Evolutionary conservation across 345 rosid species (phyloP).

Genomic region (Aegle marmelos): DNA sequence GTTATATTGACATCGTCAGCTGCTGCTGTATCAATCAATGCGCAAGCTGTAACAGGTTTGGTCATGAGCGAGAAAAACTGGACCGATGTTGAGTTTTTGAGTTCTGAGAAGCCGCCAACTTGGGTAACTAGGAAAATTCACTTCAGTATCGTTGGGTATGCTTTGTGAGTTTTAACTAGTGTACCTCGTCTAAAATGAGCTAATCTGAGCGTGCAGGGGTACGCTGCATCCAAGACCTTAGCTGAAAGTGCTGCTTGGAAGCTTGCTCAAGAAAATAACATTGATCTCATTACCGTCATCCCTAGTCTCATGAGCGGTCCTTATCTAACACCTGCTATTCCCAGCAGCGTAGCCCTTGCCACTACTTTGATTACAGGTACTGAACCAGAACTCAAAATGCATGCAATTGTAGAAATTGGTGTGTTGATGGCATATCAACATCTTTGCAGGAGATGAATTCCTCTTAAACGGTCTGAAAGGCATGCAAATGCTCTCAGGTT

Average conservation of each 20-base stretch:
- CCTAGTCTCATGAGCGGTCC: slow-evolving; percentile 70
- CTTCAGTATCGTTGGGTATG: not conserved
- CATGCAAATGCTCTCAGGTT: slow-evolving; percentile 88
- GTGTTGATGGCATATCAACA: not conserved
- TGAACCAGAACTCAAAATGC: not conserved
- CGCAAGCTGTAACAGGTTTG: slow-evolving; percentile 53
- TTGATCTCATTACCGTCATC: slow-evolving; percentile 67
- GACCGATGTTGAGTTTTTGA: slow-evolving; percentile 69
- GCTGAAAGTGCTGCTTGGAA: slow-evolving; percentile 80
- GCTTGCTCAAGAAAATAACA: slow-evolving; percentile 61
- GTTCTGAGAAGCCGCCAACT: slow-evolving; percentile 64
- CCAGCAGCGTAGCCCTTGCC: slow-evolving; percentile 57
- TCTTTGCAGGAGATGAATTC: slow-evolving; percentile 61
- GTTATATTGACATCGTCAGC: slow-evolving; percentile 92
- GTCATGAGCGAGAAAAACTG: slow-evolving; percentile 70
- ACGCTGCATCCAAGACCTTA: slow-evolving; percentile 62
- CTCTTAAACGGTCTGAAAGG: slow-evolving; percentile 56
- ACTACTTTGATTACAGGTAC: slow-evolving; percentile 63
- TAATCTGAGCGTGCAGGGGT: slow-evolving; percentile 52
- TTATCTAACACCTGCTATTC: slow-evolving; percentile 50
- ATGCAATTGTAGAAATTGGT: not conserved
- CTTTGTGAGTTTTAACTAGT: not conserved
- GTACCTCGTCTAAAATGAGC: not conserved
- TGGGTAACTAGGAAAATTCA: slow-evolving; percentile 55
- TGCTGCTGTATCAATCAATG: slow-evolving; percentile 69